phyloP scores from a whole-genome alignment of 495 filamentous ascomycete genomes.

The Podospora appendiculata region DNA sequence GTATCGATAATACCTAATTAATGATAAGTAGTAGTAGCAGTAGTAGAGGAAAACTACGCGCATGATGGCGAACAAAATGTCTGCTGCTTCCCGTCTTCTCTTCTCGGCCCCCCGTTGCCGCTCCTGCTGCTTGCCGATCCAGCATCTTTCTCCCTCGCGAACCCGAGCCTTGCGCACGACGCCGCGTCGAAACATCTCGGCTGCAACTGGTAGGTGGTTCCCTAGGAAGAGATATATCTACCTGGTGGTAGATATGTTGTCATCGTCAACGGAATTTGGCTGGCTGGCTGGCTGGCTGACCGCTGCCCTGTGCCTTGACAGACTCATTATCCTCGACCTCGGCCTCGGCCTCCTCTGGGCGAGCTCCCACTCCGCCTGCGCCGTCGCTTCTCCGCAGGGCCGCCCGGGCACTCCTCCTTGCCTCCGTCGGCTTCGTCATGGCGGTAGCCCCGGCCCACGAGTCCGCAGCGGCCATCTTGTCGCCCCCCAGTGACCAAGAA shows the following conservation, averaged over 20 bases:
- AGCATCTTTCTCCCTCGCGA: neutral
- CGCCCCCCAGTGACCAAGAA: slow-evolving; percentile 61
- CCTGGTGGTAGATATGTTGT: no score
- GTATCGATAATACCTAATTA: no score
- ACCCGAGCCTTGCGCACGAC: neutral
- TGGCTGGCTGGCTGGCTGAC: no score
- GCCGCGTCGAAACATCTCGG: slow-evolving; percentile 5
- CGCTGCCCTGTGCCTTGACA: neutral
- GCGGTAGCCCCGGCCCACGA: slow-evolving; percentile 38
- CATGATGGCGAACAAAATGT: slow-evolving; percentile 5
- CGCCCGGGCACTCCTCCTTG: slow-evolving; percentile 35
- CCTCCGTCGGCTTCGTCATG: slow-evolving; percentile 47
- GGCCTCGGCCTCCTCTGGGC: no score
- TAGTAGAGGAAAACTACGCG: no score
- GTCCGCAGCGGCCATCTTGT: slow-evolving; percentile 37
- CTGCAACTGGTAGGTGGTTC: slow-evolving; percentile 5
- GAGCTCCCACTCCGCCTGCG: no score
- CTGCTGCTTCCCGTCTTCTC: slow-evolving; percentile 2
- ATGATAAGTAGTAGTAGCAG: no score
- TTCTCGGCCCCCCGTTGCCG: slow-evolving; percentile 10
- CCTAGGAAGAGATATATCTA: no score
- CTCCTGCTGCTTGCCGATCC: neutral
- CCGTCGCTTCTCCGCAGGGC: slow-evolving; percentile 19
- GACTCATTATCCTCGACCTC: no score
- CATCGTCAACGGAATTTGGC: no score